Evolutionary conservation across 768 basidiomycete genomes (phyloP).

Genomic region (Mycena haematopus): DNA sequence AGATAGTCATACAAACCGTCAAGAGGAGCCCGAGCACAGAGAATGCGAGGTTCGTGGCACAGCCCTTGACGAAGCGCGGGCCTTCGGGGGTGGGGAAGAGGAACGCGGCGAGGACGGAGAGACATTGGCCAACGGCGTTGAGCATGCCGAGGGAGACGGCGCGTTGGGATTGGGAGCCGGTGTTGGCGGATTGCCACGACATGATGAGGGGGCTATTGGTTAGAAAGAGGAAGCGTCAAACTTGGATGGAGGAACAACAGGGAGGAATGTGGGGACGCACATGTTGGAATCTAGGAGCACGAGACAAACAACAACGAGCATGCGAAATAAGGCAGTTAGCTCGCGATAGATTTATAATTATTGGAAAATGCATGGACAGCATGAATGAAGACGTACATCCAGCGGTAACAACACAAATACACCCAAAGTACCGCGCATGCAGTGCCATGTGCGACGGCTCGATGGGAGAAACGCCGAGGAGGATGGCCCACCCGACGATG

Average conservation of each 20-base stretch:
- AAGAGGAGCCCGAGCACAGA: slow-evolving; percentile 8
- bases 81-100: slow-evolving; percentile 21
- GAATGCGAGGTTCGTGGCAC: slow-evolving; percentile 22
- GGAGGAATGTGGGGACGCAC: neutral
- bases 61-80: slow-evolving; percentile 19
- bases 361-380: neutral
- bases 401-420: slow-evolving; percentile 19
- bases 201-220: slow-evolving; percentile 16
- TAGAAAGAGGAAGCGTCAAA: neutral
- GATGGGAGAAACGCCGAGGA: slow-evolving; percentile 14
- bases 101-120: slow-evolving; percentile 27
- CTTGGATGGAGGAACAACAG: too few relatives aligned
- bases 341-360: too few relatives aligned
- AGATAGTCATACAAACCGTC: slow-evolving; percentile 7
- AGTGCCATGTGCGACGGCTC: neutral
- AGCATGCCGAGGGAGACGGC: slow-evolving; percentile 28
- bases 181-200: slow-evolving; percentile 25
- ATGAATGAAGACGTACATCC: slow-evolving; percentile 12
- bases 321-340: too few relatives aligned
- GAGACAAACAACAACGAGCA: too few relatives aligned
- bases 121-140: slow-evolving; percentile 24
- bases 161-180: slow-evolving; percentile 23
- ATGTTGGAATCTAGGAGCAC: neutral
- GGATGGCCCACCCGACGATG: slow-evolving; percentile 20
- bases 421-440: slow-evolving; percentile 19